Evolutionary conservation across 202 grass and related monocot species (phyloP), one percentile per base, ranked within the genome.

Genomic region (Cymbopogon flexuosus): DNA sequence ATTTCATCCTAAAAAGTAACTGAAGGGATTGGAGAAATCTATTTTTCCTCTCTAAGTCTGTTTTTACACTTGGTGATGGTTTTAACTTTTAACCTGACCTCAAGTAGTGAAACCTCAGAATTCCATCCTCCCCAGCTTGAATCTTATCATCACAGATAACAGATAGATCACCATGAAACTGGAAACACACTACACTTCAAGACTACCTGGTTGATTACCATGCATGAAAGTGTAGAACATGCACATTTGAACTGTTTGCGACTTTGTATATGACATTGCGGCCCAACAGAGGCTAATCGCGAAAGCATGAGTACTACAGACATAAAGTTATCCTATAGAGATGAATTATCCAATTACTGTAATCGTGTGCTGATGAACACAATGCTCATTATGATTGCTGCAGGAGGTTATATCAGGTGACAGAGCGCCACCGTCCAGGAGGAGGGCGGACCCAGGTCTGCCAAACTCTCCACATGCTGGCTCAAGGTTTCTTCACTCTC

Each of bases 331-430:
- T 8, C 8, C 51, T 70, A 6, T 60, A 14, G 12, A 47, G 33
- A 49, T 51, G 40, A 62, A 18, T 31, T 9, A 18, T 5, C 5
- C 54, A 12, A 15, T 62, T 43, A 79, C 19, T 41, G 18, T n/a
- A 43, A 43, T 0, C 3, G 1, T 41, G 31, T 4, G 27, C 3
- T 49, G 23, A 71, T 15, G 68, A 72, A 59, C 45, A 37, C 41
- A 12, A 18, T 22, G 13, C n/a, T 54, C n/a, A 21, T 14, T 34
- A 15, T 19, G 8, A 31, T 58, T 46, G 18, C 18, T 10, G 51
- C 86, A 93, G 93, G 93, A 86, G 13, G 79, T 86, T 63, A 70
- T 93, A 19, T 63, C 76, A 0, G 86, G 84, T 47, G 56, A 72
- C 65, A 81, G 68, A 79, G 79, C 81, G 40, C 59, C 70, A 33